Conservation (phyloP, 768 basidiomycete genomes). For the Boletus fagicola region DNA sequence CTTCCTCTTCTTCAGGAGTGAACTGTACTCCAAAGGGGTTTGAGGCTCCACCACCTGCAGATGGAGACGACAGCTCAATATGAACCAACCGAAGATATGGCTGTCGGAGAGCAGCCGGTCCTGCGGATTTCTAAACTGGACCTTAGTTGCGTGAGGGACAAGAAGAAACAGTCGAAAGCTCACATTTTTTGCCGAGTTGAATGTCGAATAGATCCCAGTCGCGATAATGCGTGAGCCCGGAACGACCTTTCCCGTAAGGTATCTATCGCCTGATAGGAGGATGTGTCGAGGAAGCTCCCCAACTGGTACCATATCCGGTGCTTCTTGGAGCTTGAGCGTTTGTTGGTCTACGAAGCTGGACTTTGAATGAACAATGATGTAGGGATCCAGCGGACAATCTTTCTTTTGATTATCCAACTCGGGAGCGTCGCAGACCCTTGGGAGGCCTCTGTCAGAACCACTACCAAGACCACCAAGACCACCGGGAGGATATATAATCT, state of each 20-base stretch:
- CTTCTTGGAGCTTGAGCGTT: constrained; percentile 94
- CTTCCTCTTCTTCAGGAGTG: constrained; percentile 95
- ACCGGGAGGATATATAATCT: constrained; percentile 70
- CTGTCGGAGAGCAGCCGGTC: constrained; percentile 86
- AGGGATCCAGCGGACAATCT: constrained; percentile 94
- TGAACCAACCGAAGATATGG: constrained; percentile 94
- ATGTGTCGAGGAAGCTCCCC: constrained; percentile 97
- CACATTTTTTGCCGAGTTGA: constrained; percentile 84
- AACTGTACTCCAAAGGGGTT: constrained; percentile 90
- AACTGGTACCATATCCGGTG: constrained; percentile 99
- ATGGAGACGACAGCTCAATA: constrained; percentile 83
- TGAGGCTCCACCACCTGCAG: constrained; percentile 63
- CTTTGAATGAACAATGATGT: constrained; percentile 91
- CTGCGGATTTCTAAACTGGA: constrained; percentile 61
- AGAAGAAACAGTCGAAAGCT: constrained; percentile 21
- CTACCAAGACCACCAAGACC: constrained; percentile 86
- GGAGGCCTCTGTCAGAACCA: constrained; percentile 81
- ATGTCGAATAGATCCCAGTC: constrained; percentile 96
- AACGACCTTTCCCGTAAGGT: constrained; percentile 89
- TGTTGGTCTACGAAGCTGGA: constrained; percentile 96
- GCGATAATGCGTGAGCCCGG: constrained; percentile 95
- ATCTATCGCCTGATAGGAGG: constrained; percentile 86
- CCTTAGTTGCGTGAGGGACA: not conserved
- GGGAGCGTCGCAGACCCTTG: constrained; percentile 83
- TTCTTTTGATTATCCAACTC: constrained; percentile 83